Base-by-base conservation (phyloP, 257 asterid species). In the Salvia miltiorrhiza region DNA sequence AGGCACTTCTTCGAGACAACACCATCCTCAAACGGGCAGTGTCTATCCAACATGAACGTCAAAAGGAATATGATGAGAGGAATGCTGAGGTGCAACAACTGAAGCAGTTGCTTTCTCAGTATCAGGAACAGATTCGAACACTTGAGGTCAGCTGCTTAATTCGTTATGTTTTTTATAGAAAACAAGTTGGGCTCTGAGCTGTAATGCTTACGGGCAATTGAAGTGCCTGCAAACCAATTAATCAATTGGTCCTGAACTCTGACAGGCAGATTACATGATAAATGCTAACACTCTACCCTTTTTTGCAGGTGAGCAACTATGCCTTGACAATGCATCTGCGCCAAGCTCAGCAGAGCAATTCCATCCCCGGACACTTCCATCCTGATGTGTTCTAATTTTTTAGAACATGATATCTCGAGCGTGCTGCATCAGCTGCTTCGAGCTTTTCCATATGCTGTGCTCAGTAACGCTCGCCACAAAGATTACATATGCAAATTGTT, bases 21-120 rank as follows among this genome's bases (percentile, higher is more conserved):
- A 49, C 70, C 60, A 77, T 90, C 77, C 95, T 93, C 53, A 93
- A 93, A 69, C 86, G 96, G 39, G 97, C 93, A 1, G 96, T 90
- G 13, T 68, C 93, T 23, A 85, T 90, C 77, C 96, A 90, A 69
- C 92, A 84, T 37, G 95, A 90, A 70, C 92, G 95, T 12, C 97
- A 86, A 73, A 93, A 84, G 70, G 98, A 88, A 76, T 67, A 70
- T 54, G 97, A 88, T 14, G 90, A 80, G 75, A 84, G 66, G 84
- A 85, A 66, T 67, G 83, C 72, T 57, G 96, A 90, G 81, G 86
- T 83, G 56, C 86, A 78, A 77, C 89, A 88, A 40, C 65, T 90
- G 87, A 90, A 86, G 86, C 89, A 81, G 81, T 13, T 88, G 86
- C 63, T 86, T 67, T 65, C 78, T 73, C 92, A 83, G 35, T 85